Conservation (phyloP, 768 basidiomycete species). For the Leucogyrophana mollusca region DNA sequence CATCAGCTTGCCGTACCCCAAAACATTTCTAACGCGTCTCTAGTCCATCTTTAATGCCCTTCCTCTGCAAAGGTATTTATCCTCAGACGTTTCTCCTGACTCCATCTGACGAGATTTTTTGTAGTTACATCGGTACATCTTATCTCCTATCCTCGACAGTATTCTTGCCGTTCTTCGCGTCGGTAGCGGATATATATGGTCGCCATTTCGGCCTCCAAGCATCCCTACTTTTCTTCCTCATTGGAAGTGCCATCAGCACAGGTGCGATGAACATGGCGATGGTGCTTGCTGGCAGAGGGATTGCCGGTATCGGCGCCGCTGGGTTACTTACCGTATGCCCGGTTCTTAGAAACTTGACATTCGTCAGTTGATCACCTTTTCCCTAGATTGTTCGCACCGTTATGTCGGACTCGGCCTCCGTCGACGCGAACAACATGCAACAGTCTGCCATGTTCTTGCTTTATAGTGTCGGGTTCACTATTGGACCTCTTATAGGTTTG, state of each 20-base stretch:
- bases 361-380: background rate
- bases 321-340: constrained; percentile 29
- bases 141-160: constrained; percentile 44
- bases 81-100: background rate
- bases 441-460: constrained; percentile 40
- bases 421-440: constrained; percentile 44
- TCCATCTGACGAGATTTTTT: background rate
- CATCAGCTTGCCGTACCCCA: background rate
- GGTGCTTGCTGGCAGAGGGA: constrained; percentile 38
- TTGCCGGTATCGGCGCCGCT: constrained; percentile 38
- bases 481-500: constrained; percentile 46
- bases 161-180: constrained; percentile 42
- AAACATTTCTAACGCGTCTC: background rate
- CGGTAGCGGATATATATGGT: constrained; percentile 40
- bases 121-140: constrained; percentile 40
- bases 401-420: constrained; percentile 40
- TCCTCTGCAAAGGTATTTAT: constrained; percentile 1
- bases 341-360: too few relatives aligned
- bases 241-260: constrained; percentile 41
- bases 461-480: constrained; percentile 39
- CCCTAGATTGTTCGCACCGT: constrained; percentile 42
- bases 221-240: constrained; percentile 34
- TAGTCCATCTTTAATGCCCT: constrained; percentile 4
- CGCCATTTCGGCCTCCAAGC: constrained; percentile 37
- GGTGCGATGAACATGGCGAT: constrained; percentile 37